Percentiles rank a stretch among this genome's conserved stretches.
phyloP scores from a whole-genome alignment of 2,329 filamentous ascomycete species.

The Colletotrichum tanaceti region DNA sequence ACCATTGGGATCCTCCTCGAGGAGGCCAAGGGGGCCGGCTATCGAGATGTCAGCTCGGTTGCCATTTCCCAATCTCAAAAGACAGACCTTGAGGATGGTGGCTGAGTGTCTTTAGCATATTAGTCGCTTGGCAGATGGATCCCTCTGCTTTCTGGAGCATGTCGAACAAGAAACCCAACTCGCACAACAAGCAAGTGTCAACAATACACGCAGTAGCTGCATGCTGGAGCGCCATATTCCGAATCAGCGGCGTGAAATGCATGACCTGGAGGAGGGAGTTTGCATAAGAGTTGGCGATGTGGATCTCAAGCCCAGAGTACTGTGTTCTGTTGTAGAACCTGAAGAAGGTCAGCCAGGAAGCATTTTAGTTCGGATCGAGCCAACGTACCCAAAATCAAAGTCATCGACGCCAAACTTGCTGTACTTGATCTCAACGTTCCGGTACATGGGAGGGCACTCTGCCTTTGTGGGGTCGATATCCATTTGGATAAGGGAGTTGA shows the following conservation, averaged over 20 bases:
- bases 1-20: slow-evolving; percentile 84
- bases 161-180: slow-evolving; percentile 94
- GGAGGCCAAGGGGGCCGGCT: slow-evolving; percentile 79
- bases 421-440: slow-evolving; percentile 97
- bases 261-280: slow-evolving; percentile 92
- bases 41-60: slow-evolving; percentile 43
- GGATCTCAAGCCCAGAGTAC: slow-evolving; percentile 93
- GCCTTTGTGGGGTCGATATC: slow-evolving; percentile 80
- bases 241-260: slow-evolving; percentile 87
- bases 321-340: slow-evolving; percentile 95
- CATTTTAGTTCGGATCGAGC: too few species aligned
- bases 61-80: not conserved
- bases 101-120: slow-evolving; percentile 90
- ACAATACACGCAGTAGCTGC: slow-evolving; percentile 85
- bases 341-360: slow-evolving; percentile 40
- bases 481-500: slow-evolving; percentile 73
- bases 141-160: slow-evolving; percentile 98
- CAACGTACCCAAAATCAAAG: slow-evolving; percentile 90
- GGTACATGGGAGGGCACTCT: slow-evolving; percentile 89
- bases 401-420: slow-evolving; percentile 99
- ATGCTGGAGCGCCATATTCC: slow-evolving; percentile 90
- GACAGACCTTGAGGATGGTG: slow-evolving; percentile 77
- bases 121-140: slow-evolving; percentile 95
- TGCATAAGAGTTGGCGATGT: slow-evolving; percentile 96
- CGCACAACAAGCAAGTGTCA: slow-evolving; percentile 89